These are phyloP conservation scores for Nemania diffusa DNA, from an alignment of 2,329 filamentous ascomycete genomes.

Conservation along the genomic window DNA sequence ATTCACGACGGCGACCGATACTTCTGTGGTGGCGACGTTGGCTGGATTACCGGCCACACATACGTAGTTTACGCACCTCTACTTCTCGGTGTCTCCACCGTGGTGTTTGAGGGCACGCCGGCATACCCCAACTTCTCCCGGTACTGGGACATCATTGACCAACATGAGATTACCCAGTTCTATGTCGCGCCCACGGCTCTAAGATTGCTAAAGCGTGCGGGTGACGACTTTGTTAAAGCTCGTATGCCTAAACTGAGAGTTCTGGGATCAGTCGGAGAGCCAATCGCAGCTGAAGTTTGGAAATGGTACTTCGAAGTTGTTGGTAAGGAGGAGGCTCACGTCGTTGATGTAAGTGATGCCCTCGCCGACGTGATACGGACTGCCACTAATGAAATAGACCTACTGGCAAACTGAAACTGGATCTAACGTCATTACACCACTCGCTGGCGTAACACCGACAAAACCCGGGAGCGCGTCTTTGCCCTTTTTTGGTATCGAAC, in stretches of 20 bases:
- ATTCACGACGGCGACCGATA: constrained; percentile 93
- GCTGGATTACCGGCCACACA: constrained; percentile 98
- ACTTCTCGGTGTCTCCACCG: constrained; percentile 89
- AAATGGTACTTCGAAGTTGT: constrained; percentile 99
- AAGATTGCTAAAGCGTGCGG: constrained; percentile 92
- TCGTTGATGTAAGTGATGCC: constrained; percentile 83
- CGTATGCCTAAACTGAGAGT: constrained; percentile 91
- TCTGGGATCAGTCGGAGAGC: constrained; percentile 94
- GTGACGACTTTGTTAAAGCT: constrained; percentile 89
- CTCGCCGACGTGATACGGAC: constrained; percentile 3
- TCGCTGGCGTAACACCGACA: constrained; percentile 92
- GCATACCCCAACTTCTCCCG: constrained; percentile 97
- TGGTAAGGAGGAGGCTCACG: constrained; percentile 90
- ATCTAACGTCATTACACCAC: constrained; percentile 92
- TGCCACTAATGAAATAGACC: constrained; percentile 67
- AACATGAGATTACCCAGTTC: constrained; percentile 96
- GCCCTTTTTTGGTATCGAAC: constrained; percentile 98
- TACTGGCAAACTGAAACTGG: constrained; percentile 99
- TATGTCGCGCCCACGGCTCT: constrained; percentile 97
- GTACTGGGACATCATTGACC: constrained; percentile 98
- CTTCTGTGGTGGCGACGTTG: constrained; percentile 98
- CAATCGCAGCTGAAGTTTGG: constrained; percentile 97
- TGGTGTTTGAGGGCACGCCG: constrained; percentile 97
- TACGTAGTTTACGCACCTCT: constrained; percentile 98
- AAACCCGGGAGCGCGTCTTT: constrained; percentile 96